Base-by-base conservation (phyloP, 805 yeast species). In the Candida xyloterini region DNA sequence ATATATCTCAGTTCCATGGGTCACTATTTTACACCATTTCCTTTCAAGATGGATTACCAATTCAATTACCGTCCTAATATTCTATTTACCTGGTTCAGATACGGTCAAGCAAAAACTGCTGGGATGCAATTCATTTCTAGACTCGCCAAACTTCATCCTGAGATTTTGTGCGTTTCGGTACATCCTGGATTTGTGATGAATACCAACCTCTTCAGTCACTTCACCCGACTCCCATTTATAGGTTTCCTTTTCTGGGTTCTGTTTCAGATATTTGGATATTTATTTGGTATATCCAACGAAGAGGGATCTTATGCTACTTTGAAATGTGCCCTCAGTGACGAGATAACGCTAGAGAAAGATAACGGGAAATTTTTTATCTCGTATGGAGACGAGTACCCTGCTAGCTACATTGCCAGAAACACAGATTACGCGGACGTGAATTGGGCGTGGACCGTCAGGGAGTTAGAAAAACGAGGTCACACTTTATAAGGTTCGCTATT, bases 181-280 rank as follows among this genome's bases (percentile, higher is more conserved):
- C 90, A 86, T 53, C 95, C 95, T 0, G 96, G 96, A 0, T 73
- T 85, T 48, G 86, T 85, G n/a, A 81, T 87, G 84, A 79, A 80
- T 52, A 81, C 95, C 2, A 81, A 82, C 49, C 59, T 83, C 33
- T 84, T 83, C 56, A 69, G 82, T 32, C 84, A 83, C 56, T 83
- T 89, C 80, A 84, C 91, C 2, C 65, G 87, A 40, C 65, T 83
- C 11, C 95, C 95, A 0, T 65, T 86, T 4, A 70, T 87, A n/a
- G 95, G 96, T 0, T 70, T 78, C 1, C 52, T 82, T 25, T 84
- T 84, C 50, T 80, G 90, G 87, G 61, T 82, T 27, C 59, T 76
- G 8, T 84, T 85, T 57, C 86, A 84, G 55, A 54, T 81, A 7
- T 78, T 85, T 53, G 86, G 85, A 1, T 76, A 64, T 49, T 59